phyloP scores from a whole-genome alignment of 1,284 basidiomycete species.

The Gymnopus androsaceus region DNA sequence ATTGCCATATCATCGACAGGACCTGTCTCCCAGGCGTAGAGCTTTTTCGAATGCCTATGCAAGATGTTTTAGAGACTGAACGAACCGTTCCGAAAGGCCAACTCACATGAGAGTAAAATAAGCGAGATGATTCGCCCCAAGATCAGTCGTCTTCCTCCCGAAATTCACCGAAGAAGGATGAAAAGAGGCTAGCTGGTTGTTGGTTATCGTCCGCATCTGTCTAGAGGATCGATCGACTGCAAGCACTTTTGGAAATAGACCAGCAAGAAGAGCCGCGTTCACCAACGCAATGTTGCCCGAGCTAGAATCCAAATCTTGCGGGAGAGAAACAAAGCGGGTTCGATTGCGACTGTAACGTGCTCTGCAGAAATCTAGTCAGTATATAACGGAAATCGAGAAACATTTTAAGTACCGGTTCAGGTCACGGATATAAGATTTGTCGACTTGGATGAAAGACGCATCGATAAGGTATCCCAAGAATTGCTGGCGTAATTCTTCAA shows the following conservation, averaged over 20 bases:
- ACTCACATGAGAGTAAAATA: constrained; percentile 90
- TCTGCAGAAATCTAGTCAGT: constrained; percentile 38
- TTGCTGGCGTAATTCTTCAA: constrained; percentile 96
- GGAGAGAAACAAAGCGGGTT: constrained; percentile 78
- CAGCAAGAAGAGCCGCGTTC: constrained; percentile 83
- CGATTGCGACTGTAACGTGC: constrained; percentile 76
- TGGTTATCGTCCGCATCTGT: constrained; percentile 83
- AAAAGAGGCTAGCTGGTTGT: constrained; percentile 82
- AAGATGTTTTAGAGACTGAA: constrained; percentile 17
- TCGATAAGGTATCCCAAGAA: constrained; percentile 89
- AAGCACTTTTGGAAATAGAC: constrained; percentile 92
- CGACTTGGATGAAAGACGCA: constrained; percentile 81
- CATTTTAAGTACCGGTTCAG: constrained; percentile 59
- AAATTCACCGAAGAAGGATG: constrained; percentile 95
- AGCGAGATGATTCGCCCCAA: constrained; percentile 74
- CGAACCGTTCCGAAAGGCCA: constrained; percentile 4
- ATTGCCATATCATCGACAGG: constrained; percentile 87
- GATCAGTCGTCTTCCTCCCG: constrained; percentile 63
- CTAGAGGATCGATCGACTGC: constrained; percentile 59
- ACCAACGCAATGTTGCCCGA: constrained; percentile 67
- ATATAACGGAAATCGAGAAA: constrained; percentile 1
- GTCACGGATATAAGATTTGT: constrained; percentile 66
- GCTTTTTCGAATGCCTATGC: constrained; percentile 83
- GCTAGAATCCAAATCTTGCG: constrained; percentile 73
- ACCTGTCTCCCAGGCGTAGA: constrained; percentile 97